These are phyloP conservation scores for Jaltomata sinuosa DNA, from an alignment of 257 asterid species.

Conservation along the genomic window DNA sequence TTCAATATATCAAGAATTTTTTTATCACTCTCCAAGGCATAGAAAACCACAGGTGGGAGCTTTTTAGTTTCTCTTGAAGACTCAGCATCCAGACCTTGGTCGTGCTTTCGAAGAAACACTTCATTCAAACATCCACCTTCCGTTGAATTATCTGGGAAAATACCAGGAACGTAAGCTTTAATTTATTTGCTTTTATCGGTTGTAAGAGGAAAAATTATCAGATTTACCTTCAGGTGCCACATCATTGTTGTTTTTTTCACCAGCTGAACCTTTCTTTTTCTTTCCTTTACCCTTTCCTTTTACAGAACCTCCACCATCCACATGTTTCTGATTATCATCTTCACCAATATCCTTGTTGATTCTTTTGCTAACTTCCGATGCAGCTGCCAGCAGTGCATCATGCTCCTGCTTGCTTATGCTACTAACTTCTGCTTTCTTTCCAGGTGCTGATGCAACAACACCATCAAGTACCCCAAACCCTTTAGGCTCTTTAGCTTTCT, in stretches of 20 bases:
- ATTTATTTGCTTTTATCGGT: conserved; percentile 13
- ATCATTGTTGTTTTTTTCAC: conserved; percentile 28
- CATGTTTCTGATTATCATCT: conserved; percentile 17
- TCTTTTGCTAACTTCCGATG: conserved; percentile 53
- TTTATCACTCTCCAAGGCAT: conserved; percentile 77
- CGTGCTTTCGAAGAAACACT: conserved; percentile 46
- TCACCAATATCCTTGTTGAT: conserved; percentile 27
- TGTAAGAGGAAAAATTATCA: conserved; percentile 23
- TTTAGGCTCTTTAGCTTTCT: conserved; percentile 74
- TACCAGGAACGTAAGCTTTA: conserved; percentile 16
- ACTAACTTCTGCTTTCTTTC: conserved; percentile 61
- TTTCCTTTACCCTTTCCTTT: conserved; percentile 30
- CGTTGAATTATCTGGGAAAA: conserved; percentile 19
- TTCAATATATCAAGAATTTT: conserved; percentile 68
- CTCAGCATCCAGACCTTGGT: conserved; percentile 26
- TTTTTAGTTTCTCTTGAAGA: conserved; percentile 10
- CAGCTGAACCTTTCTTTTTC: conserved; percentile 34
- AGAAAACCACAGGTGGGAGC: conserved; percentile 65
- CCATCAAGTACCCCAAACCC: conserved; percentile 94
- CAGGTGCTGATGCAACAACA: conserved; percentile 51
- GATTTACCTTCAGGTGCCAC: conserved; percentile 32
- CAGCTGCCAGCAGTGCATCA: conserved; percentile 83
- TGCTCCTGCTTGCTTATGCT: conserved; percentile 82
- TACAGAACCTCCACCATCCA: conserved; percentile 27
- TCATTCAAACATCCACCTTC: conserved; percentile 20